phyloP scores from a whole-genome alignment of 306 rosid genomes.

The Vigna trinervia region DNA sequence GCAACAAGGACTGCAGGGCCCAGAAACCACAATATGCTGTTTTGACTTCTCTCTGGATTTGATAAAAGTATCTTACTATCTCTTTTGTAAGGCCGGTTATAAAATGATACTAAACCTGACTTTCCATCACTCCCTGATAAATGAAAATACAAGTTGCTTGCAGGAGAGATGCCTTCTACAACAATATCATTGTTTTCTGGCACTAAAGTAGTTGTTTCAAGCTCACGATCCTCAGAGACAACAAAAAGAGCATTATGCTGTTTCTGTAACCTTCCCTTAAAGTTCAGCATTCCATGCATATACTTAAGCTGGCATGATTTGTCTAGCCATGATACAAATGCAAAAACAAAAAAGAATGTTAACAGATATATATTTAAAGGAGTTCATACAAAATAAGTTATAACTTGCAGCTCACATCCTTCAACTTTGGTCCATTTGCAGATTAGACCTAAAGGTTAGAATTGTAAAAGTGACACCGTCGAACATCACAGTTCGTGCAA shows the following conservation, averaged over 20 bases:
- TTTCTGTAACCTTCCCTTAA: constrained; percentile 54
- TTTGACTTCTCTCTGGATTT: constrained; percentile 55
- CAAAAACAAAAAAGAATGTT: constrained; percentile 39
- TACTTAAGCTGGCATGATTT: constrained; percentile 57
- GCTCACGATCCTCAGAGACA: constrained; percentile 74
- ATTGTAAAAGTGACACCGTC: constrained; percentile 21
- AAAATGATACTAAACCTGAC: constrained; percentile 84
- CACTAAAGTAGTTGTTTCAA: constrained; percentile 50
- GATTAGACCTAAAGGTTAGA: constrained; percentile 19
- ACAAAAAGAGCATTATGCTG: constrained; percentile 59
- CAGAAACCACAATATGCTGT: constrained; percentile 75
- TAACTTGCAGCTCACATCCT: constrained; percentile 17
- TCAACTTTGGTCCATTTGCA: constrained; percentile 7
- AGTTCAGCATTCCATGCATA: constrained; percentile 52
- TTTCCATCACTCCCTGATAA: constrained; percentile 72
- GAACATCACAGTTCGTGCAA: constrained; percentile 21
- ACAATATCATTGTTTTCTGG: constrained; percentile 49
- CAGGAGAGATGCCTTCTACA: constrained; percentile 54
- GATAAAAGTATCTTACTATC: constrained; percentile 51
- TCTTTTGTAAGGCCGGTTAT: constrained; percentile 65
- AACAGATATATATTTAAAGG: constrained; percentile 40
- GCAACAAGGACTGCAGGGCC: constrained; percentile 95
- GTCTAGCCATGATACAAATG: constrained; percentile 47
- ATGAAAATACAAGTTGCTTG: constrained; percentile 50
- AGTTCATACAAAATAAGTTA: constrained; percentile 14